phyloP scores from a whole-genome alignment of 2,329 filamentous ascomycete species.

The Aureobasidium sp. region DNA sequence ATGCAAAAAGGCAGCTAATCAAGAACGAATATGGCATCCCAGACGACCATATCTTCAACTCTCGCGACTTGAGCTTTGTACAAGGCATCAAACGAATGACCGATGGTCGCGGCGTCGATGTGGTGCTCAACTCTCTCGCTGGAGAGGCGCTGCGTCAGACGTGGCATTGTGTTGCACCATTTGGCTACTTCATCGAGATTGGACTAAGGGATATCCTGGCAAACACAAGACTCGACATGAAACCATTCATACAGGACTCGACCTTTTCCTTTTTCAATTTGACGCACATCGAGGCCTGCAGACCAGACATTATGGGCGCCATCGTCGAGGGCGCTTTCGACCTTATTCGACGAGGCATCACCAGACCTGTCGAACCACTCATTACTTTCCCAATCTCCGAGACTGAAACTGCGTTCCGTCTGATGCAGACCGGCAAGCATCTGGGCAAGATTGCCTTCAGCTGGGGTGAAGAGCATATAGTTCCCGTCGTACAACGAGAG shows the following conservation, averaged over 20 bases:
- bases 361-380: neutral
- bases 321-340: neutral
- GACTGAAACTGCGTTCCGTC: neutral
- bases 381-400: neutral
- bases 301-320: neutral
- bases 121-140: slow-evolving; percentile 22
- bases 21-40: slow-evolving; percentile 13
- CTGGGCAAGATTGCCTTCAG: slow-evolving; percentile 16
- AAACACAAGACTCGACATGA: slow-evolving; percentile 10
- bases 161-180: slow-evolving; percentile 20
- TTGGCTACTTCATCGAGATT: slow-evolving; percentile 23
- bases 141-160: slow-evolving; percentile 20
- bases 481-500: too few species aligned
- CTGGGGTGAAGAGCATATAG: too few species aligned
- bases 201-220: slow-evolving; percentile 15
- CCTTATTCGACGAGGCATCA: neutral
- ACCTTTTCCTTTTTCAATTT: neutral
- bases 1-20: neutral
- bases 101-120: slow-evolving; percentile 23
- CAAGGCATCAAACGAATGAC: slow-evolving; percentile 19
- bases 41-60: slow-evolving; percentile 23
- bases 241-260: neutral
- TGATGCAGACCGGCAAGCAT: slow-evolving; percentile 16
- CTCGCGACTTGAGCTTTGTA: slow-evolving; percentile 20
- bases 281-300: neutral